phyloP scores from a whole-genome alignment of 805 yeast genomes.

The Candida adriatica region DNA sequence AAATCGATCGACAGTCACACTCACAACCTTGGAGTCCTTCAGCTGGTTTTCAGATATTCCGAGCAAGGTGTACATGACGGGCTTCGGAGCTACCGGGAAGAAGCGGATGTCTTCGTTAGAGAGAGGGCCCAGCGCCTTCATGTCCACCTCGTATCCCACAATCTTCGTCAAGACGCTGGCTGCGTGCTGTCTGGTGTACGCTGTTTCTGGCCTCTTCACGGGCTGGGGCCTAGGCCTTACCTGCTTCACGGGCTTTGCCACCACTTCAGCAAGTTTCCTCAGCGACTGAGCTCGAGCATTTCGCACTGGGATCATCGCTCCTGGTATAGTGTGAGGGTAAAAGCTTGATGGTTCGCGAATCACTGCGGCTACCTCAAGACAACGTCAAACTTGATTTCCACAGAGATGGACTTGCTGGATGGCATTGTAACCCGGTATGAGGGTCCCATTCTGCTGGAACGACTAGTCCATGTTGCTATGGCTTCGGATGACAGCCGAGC shows the following conservation, averaged over 20 bases:
- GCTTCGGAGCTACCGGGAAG: slow-evolving; percentile 31
- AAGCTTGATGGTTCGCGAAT: too few species aligned
- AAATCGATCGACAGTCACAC: slow-evolving; percentile 45
- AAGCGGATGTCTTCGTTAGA: slow-evolving; percentile 28
- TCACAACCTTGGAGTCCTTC: slow-evolving; percentile 50
- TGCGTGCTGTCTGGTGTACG: slow-evolving; percentile 19
- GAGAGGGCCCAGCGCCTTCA: slow-evolving; percentile 29
- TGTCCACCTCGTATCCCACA: slow-evolving; percentile 18
- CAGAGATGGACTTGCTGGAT: too few species aligned
- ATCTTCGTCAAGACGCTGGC: slow-evolving; percentile 16
- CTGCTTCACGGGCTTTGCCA: not conserved
- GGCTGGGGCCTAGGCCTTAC: too few species aligned
- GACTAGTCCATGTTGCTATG: slow-evolving; percentile 11
- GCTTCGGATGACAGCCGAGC: slow-evolving; percentile 4
- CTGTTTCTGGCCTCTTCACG: not conserved
- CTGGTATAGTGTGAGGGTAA: too few species aligned
- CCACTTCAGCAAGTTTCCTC: not conserved
- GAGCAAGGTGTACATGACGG: slow-evolving; percentile 44
- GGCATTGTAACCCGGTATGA: slow-evolving; percentile 6
- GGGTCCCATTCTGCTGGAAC: slow-evolving; percentile 18
- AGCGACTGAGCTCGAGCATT: too few species aligned
- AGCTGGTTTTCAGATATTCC: slow-evolving; percentile 56
- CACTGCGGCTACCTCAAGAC: too few species aligned
- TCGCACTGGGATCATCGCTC: not conserved
- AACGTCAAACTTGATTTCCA: too few species aligned